Percentiles rank a stretch among this genome's conserved stretches.
These are phyloP conservation scores for Senna siamea DNA, from an alignment of 306 rosid genomes.

Conservation along the genomic window DNA sequence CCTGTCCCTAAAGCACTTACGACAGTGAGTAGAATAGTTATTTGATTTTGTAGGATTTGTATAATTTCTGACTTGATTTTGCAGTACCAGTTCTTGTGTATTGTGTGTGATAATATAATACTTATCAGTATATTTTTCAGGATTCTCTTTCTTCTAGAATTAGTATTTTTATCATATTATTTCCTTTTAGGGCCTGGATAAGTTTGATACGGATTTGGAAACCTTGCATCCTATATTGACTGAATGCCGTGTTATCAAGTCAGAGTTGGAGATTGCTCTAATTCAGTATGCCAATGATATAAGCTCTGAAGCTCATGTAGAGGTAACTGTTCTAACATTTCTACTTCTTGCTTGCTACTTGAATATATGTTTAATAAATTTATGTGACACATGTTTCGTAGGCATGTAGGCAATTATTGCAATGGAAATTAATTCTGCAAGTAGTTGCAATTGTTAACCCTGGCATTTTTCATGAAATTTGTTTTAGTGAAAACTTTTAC, in stretches of 20 bases:
- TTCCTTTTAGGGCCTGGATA: constrained; percentile 62
- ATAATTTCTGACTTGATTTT: constrained; percentile 15
- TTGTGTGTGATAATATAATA: constrained; percentile 1
- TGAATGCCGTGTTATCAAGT: constrained; percentile 88
- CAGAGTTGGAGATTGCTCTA: constrained; percentile 79
- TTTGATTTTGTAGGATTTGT: constrained; percentile 2
- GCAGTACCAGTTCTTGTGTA: neutral
- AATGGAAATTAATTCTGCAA: neutral
- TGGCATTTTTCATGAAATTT: neutral
- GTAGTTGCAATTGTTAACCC: neutral
- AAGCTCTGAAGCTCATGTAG: constrained; percentile 93
- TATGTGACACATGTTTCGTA: constrained; percentile 31
- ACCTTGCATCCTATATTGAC: constrained; percentile 85
- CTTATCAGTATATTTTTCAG: constrained; percentile 14
- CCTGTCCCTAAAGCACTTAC: neutral
- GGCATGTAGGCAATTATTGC: neutral
- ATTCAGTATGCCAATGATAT: constrained; percentile 91
- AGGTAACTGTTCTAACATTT: constrained; percentile 52
- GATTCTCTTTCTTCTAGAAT: constrained; percentile 14
- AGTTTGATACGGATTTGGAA: constrained; percentile 68
- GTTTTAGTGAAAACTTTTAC: neutral
- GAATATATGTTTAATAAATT: constrained; percentile 2
- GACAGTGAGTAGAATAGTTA: constrained; percentile 5
- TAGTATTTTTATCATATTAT: constrained; percentile 25
- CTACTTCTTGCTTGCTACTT: constrained; percentile 16